A percentile compares a stretch with the other conserved stretches of the same genome.
These are phyloP conservation scores for Crassisporium funariophilum DNA, from an alignment of 768 basidiomycete species.

Conservation along the genomic window DNA sequence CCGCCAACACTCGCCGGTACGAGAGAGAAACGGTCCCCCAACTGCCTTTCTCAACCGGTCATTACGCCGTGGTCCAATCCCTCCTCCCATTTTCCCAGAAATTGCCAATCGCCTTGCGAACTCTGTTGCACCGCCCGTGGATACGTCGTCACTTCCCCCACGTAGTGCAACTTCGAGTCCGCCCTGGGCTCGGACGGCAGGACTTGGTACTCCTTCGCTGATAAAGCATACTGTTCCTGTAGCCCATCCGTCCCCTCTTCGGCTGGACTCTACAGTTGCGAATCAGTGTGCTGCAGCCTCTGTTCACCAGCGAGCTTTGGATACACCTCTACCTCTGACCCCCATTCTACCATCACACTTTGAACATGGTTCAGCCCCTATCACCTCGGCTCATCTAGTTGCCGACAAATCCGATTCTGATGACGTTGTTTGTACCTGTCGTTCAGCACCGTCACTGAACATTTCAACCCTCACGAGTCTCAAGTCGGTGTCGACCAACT, in stretches of 20 bases:
- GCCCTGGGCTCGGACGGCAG: too few relatives aligned
- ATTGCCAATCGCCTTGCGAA: too few relatives aligned
- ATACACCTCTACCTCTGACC: constrained; percentile 41
- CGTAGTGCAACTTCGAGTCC: too few relatives aligned
- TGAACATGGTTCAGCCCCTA: constrained; percentile 6
- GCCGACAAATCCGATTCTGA: constrained; percentile 2
- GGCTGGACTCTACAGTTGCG: constrained; percentile 16
- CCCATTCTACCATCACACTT: constrained; percentile 26
- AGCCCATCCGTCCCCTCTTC: constrained; percentile 32
- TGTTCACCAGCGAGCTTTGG: constrained; percentile 35
- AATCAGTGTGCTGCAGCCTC: constrained; percentile 17
- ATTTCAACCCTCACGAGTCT: too few relatives aligned
- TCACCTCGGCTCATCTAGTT: neutral
- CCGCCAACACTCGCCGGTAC: too few relatives aligned
- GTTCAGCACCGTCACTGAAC: constrained; percentile 1
- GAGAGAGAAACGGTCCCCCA: too few relatives aligned
- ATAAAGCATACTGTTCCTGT: constrained; percentile 20
- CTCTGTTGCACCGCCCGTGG: too few relatives aligned
- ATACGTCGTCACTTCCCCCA: too few relatives aligned
- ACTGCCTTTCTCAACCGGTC: too few relatives aligned
- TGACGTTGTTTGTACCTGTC: neutral
- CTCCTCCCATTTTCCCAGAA: too few relatives aligned
- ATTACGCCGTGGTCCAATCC: too few relatives aligned
- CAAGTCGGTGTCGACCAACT: too few relatives aligned
- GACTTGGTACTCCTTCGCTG: constrained; percentile 22